These are phyloP conservation scores for Coprinopsis sp. DNA, from an alignment of 768 basidiomycete species.

Conservation along the genomic window DNA sequence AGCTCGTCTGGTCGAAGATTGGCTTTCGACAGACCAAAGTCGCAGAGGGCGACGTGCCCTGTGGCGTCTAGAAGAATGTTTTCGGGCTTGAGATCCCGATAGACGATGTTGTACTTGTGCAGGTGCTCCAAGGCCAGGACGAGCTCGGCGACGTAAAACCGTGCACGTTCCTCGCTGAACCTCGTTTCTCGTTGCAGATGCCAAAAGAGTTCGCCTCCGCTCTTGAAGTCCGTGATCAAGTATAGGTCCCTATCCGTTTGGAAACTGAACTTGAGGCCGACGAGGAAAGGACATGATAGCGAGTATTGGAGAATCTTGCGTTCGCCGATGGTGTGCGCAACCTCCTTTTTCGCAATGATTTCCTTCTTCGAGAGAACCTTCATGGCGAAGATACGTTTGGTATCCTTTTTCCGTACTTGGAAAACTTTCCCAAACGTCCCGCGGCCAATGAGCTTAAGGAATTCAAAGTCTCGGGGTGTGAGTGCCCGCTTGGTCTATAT, in stretches of 20 bases:
- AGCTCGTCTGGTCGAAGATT: constrained; percentile 90
- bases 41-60: constrained; percentile 96
- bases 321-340: constrained; percentile 98
- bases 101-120: constrained; percentile 96
- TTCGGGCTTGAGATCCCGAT: constrained; percentile 95
- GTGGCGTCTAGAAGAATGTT: constrained; percentile 98
- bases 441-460: constrained; percentile 96
- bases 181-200: constrained; percentile 94
- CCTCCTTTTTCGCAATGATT: constrained; percentile 98
- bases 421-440: constrained; percentile 99
- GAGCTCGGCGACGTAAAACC: constrained; percentile 96
- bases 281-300: constrained; percentile 92
- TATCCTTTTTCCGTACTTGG: constrained; percentile 97
- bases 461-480: constrained; percentile 95
- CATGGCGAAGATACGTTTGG: constrained; percentile 99
- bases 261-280: constrained; percentile 97
- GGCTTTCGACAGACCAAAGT: constrained; percentile 97
- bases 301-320: constrained; percentile 96
- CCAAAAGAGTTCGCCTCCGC: constrained; percentile 98
- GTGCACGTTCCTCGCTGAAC: constrained; percentile 88
- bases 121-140: constrained; percentile 93
- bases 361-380: constrained; percentile 98
- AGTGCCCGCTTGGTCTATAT: constrained; percentile 77
- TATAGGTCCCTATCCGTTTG: constrained; percentile 95
- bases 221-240: constrained; percentile 98